These are phyloP conservation scores for Lachancea cidri DNA, from an alignment of 805 yeast species.

Conservation along the genomic window DNA sequence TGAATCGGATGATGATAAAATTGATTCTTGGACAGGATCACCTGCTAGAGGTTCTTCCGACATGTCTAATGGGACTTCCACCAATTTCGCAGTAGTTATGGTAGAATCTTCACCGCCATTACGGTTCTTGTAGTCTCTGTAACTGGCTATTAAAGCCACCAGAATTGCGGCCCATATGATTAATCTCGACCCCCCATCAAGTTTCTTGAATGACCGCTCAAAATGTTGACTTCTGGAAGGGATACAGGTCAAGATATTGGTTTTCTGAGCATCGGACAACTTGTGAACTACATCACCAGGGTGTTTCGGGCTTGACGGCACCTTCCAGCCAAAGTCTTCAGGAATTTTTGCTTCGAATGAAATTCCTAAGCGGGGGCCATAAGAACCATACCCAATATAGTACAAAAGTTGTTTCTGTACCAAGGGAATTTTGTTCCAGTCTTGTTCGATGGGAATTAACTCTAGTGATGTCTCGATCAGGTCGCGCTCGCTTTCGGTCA, in stretches of 20 bases:
- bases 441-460: conserved; percentile 20
- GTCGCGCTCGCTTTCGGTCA: conserved; percentile 3
- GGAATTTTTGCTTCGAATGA: conserved; percentile 47
- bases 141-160: conserved; percentile 47
- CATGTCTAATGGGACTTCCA: background rate
- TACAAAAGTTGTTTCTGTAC: conserved; percentile 53
- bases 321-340: conserved; percentile 53
- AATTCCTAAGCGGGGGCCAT: conserved; percentile 64
- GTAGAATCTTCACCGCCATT: conserved; percentile 34
- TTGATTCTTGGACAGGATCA: background rate
- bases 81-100: conserved; percentile 23
- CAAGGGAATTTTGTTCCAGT: conserved; percentile 49
- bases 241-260: conserved; percentile 7
- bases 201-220: conserved; percentile 39
- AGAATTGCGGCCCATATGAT: conserved; percentile 46
- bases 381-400: conserved; percentile 61
- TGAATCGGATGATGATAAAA: too few relatives aligned
- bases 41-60: background rate
- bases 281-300: conserved; percentile 27
- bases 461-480: conserved; percentile 2
- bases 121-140: conserved; percentile 49
- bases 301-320: conserved; percentile 41
- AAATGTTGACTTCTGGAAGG: conserved; percentile 35
- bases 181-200: conserved; percentile 55
- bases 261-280: conserved; percentile 30